Conservation (phyloP, 768 basidiomycete genomes). For the Coprinopsis cinerea region DNA sequence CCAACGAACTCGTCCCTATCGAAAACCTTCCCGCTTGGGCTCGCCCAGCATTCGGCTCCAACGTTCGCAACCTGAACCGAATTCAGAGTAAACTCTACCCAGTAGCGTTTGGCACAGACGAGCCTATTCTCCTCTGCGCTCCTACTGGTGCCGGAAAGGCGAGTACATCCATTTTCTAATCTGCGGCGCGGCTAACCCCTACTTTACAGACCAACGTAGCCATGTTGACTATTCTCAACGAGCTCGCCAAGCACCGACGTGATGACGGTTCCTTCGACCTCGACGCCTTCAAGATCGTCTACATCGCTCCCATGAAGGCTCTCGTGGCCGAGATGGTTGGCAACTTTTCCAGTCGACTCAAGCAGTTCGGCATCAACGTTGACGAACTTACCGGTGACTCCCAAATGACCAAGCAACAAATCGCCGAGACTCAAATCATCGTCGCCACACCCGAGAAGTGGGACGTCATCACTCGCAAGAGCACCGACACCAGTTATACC, state of each 20-base stretch:
- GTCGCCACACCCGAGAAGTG: slow-evolving; percentile 99
- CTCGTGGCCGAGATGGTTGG: slow-evolving; percentile 99
- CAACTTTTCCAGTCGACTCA: slow-evolving; percentile 80
- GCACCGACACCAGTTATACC: slow-evolving; percentile 93
- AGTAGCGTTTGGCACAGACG: slow-evolving; percentile 89
- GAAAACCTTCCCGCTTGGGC: slow-evolving; percentile 80
- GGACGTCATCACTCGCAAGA: slow-evolving; percentile 99
- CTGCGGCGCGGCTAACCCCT: slow-evolving; percentile 16
- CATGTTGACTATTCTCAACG: slow-evolving; percentile 89
- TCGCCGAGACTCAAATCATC: slow-evolving; percentile 94
- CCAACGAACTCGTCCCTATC: slow-evolving; percentile 69
- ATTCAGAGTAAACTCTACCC: slow-evolving; percentile 93
- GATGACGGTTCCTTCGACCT: slow-evolving; percentile 76
- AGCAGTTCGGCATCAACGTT: slow-evolving; percentile 67
- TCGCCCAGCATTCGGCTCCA: slow-evolving; percentile 63
- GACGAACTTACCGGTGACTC: slow-evolving; percentile 96
- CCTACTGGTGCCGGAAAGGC: slow-evolving; percentile 99
- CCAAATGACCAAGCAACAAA: slow-evolving; percentile 97
- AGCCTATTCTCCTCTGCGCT: slow-evolving; percentile 92
- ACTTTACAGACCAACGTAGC: slow-evolving; percentile 87
- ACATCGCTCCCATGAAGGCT: slow-evolving; percentile 99
- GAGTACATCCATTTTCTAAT: slow-evolving; percentile 18
- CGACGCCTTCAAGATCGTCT: slow-evolving; percentile 92
- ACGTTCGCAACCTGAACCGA: slow-evolving; percentile 75
- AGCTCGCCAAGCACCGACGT: slow-evolving; percentile 84